These are phyloP conservation scores for Plectosphaerella cucumerina DNA, from an alignment of 2,329 filamentous ascomycete species.

Conservation along the genomic window DNA sequence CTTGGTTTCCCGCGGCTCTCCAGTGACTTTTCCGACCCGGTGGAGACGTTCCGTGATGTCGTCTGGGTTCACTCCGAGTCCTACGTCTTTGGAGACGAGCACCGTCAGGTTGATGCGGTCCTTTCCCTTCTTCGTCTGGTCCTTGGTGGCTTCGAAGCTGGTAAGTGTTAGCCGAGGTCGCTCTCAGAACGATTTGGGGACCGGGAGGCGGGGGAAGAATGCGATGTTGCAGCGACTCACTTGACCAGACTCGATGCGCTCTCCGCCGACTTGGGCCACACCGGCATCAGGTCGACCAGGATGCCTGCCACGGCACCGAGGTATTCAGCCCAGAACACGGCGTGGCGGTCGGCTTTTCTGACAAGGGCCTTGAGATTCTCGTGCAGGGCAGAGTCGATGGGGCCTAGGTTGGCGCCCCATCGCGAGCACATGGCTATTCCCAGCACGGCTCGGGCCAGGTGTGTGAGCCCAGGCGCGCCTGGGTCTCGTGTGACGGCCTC, in stretches of 20 bases:
- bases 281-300: conserved; percentile 37
- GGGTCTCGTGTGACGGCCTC: conserved; percentile 65
- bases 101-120: conserved; percentile 28
- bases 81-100: conserved; percentile 22
- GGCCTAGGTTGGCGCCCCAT: conserved; percentile 62
- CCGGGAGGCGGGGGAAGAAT: background rate
- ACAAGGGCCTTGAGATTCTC: conserved; percentile 37
- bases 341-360: conserved; percentile 27
- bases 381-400: conserved; percentile 40
- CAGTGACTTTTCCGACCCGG: conserved; percentile 10
- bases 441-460: conserved; percentile 66
- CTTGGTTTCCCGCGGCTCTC: conserved; percentile 11
- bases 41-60: conserved; percentile 18
- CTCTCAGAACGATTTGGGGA: conserved; percentile 11
- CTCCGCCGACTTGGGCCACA: conserved; percentile 29
- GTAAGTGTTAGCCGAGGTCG: conserved; percentile 12
- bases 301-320: conserved; percentile 43
- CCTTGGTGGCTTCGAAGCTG: conserved; percentile 15
- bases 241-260: conserved; percentile 30
- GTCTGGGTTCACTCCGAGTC: conserved; percentile 24
- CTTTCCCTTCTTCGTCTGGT: conserved; percentile 28
- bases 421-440: conserved; percentile 68
- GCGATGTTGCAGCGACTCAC: conserved; percentile 26
- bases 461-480: conserved; percentile 67
- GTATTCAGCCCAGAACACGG: conserved; percentile 50